Percentiles rank a stretch among this genome's conserved stretches.
Evolutionary conservation across 2,329 filamentous ascomycete species (phyloP).

Genomic region (Paecilomyces sp.): DNA sequence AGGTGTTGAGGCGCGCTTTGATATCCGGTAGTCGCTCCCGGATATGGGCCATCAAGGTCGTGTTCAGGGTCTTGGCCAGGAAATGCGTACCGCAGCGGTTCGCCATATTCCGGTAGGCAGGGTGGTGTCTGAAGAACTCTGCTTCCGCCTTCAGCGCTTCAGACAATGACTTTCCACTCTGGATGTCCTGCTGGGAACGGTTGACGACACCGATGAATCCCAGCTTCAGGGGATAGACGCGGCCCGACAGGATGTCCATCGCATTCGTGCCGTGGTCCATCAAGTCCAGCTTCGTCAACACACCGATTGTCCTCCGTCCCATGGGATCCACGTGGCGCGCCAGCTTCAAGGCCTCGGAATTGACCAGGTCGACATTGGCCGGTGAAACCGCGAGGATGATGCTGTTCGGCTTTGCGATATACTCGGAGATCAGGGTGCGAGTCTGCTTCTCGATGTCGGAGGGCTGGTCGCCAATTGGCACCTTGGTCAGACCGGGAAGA

Average conservation of each 20-base stretch:
- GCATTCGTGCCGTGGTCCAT: constrained; percentile 99
- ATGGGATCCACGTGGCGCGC: constrained; percentile 94
- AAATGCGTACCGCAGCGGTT: constrained; percentile 89
- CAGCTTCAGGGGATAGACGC: constrained; percentile 92
- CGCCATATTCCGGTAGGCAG: constrained; percentile 94
- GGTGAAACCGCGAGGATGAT: constrained; percentile 95
- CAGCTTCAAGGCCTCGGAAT: constrained; percentile 94
- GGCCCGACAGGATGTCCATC: constrained; percentile 91
- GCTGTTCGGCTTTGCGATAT: constrained; percentile 98
- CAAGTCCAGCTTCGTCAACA: constrained; percentile 91
- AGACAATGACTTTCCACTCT: constrained; percentile 87
- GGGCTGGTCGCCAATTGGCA: constrained; percentile 95
- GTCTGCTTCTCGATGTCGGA: constrained; percentile 99
- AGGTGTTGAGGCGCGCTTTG: constrained; percentile 91
- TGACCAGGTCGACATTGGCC: constrained; percentile 96
- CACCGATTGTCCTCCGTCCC: constrained; percentile 89
- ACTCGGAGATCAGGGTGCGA: constrained; percentile 90
- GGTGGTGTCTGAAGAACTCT: constrained; percentile 96
- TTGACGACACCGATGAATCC: constrained; percentile 98
- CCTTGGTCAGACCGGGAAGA: constrained; percentile 92
- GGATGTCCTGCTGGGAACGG: constrained; percentile 95
- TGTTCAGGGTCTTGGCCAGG: constrained; percentile 88
- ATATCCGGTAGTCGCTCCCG: constrained; percentile 94
- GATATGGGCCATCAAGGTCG: constrained; percentile 92
- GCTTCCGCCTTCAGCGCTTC: constrained; percentile 84